Conservation (phyloP, 1,139 yeast species). For the Suhomyces wounanorum region DNA sequence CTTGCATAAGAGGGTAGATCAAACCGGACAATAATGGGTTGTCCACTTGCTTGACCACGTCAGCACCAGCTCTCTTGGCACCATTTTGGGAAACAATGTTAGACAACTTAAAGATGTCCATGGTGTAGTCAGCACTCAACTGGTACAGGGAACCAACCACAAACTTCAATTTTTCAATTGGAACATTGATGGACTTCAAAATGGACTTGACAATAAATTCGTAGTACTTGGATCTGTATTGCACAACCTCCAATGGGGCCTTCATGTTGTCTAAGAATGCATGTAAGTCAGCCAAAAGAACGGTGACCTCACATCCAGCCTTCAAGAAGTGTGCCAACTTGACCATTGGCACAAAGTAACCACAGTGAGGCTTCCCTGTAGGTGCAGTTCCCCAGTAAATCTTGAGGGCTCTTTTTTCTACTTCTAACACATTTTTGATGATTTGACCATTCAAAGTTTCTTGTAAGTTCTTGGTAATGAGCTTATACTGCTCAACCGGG, state of each 20-base stretch:
- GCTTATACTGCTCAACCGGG: conserved; percentile 69
- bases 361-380: conserved; percentile 98
- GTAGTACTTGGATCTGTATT: conserved; percentile 86
- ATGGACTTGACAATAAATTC: conserved; percentile 82
- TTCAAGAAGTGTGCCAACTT: conserved; percentile 91
- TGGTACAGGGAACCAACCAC: conserved; percentile 90
- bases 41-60: conserved; percentile 95
- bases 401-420: conserved; percentile 76
- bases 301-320: conserved; percentile 95
- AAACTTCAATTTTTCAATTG: conserved; percentile 83
- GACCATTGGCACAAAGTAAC: conserved; percentile 97
- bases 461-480: conserved; percentile 84
- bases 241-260: conserved; percentile 92
- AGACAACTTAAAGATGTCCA: conserved; percentile 85
- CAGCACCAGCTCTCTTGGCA: conserved; percentile 99
- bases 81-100: conserved; percentile 89
- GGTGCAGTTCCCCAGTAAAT: conserved; percentile 93
- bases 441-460: conserved; percentile 89
- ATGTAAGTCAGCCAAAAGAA: conserved; percentile 93
- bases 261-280: conserved; percentile 98
- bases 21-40: conserved; percentile 92
- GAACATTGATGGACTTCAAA: conserved; percentile 82
- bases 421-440: conserved; percentile 80
- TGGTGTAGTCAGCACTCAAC: conserved; percentile 68
- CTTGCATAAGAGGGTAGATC: conserved; percentile 98